A percentile compares a stretch with the other conserved stretches of the same genome.
Conservation (phyloP, 2,329 filamentous ascomycete genomes). For the Ophiostoma perfectum region DNA sequence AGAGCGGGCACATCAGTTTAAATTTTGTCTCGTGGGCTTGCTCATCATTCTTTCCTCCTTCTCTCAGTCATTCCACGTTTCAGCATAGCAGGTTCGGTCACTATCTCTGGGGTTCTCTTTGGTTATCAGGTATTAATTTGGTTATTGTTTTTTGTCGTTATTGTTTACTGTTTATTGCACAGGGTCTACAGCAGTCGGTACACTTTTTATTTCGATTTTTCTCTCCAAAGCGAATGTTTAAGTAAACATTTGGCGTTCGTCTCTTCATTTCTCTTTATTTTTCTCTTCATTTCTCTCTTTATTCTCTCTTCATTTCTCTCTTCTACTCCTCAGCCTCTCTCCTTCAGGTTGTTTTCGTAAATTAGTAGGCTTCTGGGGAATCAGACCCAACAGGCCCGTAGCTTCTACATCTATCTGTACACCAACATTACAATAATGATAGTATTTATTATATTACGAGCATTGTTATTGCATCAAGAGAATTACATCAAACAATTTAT, state of each 20-base stretch:
- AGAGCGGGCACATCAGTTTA: too few species aligned
- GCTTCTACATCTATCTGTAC: slow-evolving; percentile 3
- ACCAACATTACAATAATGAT: not conserved
- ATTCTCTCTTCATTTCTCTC: not conserved
- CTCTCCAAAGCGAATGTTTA: not conserved
- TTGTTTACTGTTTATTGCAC: too few species aligned
- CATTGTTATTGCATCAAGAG: not conserved
- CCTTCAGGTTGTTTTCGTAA: not conserved
- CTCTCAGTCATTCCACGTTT: too few species aligned
- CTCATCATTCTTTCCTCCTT: too few species aligned
- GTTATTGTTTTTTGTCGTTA: not conserved
- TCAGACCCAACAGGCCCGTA: slow-evolving; percentile 5
- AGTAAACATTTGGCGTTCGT: not conserved
- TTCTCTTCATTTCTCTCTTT: not conserved
- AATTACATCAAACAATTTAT: not conserved
- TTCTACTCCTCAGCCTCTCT: not conserved
- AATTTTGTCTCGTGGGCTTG: too few species aligned
- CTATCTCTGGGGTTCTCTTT: too few species aligned
- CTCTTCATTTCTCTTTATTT: not conserved
- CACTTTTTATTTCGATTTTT: not conserved
- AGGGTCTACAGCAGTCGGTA: not conserved
- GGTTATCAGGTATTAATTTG: not conserved
- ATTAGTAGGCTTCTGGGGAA: not conserved
- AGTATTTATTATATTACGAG: not conserved
- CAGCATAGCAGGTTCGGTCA: not conserved